Percentiles rank a stretch among this genome's conserved stretches.
Evolutionary conservation across 2,329 filamentous ascomycete genomes (phyloP).

Genomic region (Ophiosphaerella korrae): DNA sequence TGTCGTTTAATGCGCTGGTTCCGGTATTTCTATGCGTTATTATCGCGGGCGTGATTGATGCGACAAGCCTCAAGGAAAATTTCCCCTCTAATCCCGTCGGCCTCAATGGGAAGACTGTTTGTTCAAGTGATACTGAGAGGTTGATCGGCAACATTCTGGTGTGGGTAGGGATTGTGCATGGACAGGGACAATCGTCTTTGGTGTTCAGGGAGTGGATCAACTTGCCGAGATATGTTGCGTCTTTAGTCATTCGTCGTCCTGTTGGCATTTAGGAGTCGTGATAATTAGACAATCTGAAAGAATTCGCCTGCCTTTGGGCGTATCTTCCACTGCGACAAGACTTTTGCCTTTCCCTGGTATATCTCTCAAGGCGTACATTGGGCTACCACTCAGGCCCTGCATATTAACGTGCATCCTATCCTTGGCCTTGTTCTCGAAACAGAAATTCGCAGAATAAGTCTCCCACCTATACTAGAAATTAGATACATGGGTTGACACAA

Average conservation of each 20-base stretch:
- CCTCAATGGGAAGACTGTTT: slow-evolving; percentile 38
- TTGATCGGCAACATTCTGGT: slow-evolving; percentile 13
- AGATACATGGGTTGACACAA: no score
- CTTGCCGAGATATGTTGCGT: slow-evolving; percentile 20
- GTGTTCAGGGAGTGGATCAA: slow-evolving; percentile 24
- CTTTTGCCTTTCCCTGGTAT: slow-evolving; percentile 48
- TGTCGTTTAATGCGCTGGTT: slow-evolving; percentile 35
- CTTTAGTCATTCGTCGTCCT: slow-evolving; percentile 18
- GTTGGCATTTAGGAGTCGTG: slow-evolving; percentile 18
- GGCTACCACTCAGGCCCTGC: no score
- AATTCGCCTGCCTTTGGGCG: slow-evolving; percentile 48
- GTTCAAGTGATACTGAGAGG: slow-evolving; percentile 35
- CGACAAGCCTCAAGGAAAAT: slow-evolving; percentile 44
- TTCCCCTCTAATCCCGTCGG: slow-evolving; percentile 27
- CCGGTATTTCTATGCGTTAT: slow-evolving; percentile 46
- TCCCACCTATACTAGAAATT: no score
- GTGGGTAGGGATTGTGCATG: slow-evolving; percentile 35
- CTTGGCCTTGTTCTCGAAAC: no score
- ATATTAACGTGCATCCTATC: no score
- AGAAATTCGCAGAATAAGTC: no score
- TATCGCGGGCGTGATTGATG: slow-evolving; percentile 48
- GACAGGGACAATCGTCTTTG: slow-evolving; percentile 32
- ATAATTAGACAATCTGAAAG: slow-evolving; percentile 49
- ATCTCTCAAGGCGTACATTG: slow-evolving; percentile 10
- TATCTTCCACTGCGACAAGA: slow-evolving; percentile 45